phyloP scores from a whole-genome alignment of 1,284 basidiomycete species.

The Tilletia indica region DNA sequence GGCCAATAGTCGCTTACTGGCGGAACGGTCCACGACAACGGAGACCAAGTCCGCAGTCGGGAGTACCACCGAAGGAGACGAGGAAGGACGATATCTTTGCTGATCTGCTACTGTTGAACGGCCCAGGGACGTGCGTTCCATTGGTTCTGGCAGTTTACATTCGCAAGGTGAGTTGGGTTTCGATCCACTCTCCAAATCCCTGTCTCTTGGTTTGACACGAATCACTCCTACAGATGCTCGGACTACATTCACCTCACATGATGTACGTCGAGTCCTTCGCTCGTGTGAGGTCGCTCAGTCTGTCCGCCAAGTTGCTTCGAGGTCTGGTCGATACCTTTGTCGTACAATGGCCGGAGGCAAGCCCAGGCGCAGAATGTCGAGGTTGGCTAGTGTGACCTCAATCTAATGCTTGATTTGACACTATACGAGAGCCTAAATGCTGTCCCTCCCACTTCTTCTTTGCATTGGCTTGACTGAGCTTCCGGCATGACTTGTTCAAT shows the following conservation, averaged over 20 bases:
- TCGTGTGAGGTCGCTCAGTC: conserved; percentile 75
- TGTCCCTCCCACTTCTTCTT: no score
- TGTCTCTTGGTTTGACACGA: not conserved
- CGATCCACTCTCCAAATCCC: conserved; percentile 13
- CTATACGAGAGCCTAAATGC: no score
- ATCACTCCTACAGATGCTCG: conserved; percentile 66
- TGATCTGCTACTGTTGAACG: conserved; percentile 84
- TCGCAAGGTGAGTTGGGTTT: conserved; percentile 66
- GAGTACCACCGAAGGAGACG: not conserved
- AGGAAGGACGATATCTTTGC: conserved; percentile 58
- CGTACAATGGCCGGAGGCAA: conserved; percentile 13
- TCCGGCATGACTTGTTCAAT: no score
- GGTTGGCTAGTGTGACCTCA: not conserved
- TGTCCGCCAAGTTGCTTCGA: conserved; percentile 75
- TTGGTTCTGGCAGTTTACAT: conserved; percentile 73
- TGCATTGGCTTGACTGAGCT: no score
- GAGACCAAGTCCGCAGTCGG: not conserved
- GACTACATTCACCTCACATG: conserved; percentile 69
- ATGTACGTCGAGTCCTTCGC: conserved; percentile 96
- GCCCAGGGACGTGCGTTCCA: conserved; percentile 88
- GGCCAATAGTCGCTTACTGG: conserved; percentile 21
- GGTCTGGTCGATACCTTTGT: conserved; percentile 16
- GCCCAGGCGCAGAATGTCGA: conserved; percentile 2
- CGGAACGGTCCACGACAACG: not conserved
- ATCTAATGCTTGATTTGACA: no score